These are phyloP conservation scores for Geotrichum ghanense DNA, from an alignment of 805 yeast genomes.

Conservation along the genomic window DNA sequence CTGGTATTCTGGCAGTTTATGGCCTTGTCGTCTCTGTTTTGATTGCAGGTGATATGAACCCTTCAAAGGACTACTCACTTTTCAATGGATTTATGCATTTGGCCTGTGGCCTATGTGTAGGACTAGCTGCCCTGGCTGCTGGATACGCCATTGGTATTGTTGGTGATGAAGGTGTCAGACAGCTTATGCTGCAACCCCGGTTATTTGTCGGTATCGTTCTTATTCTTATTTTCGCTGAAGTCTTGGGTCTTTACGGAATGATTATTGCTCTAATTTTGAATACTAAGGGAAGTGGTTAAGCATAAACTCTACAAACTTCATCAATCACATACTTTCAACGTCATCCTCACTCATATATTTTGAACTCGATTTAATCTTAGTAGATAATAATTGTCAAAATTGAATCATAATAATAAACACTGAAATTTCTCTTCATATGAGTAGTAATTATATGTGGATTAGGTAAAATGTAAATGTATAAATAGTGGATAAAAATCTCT, in stretches of 20 bases:
- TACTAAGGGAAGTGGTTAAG: slow-evolving; percentile 67
- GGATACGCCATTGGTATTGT: slow-evolving; percentile 95
- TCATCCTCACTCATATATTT: too few species aligned
- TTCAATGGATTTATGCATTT: slow-evolving; percentile 98
- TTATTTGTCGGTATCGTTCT: slow-evolving; percentile 83
- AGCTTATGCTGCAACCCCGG: slow-evolving; percentile 77
- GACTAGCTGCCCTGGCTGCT: slow-evolving; percentile 90
- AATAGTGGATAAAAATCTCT: background rate
- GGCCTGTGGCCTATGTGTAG: slow-evolving; percentile 92
- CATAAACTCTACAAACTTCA: background rate
- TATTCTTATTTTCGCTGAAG: slow-evolving; percentile 85
- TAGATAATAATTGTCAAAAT: background rate
- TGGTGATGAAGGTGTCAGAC: slow-evolving; percentile 88
- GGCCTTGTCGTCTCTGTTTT: slow-evolving; percentile 94
- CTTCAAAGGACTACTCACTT: slow-evolving; percentile 66
- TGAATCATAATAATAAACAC: background rate
- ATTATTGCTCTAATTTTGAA: slow-evolving; percentile 86
- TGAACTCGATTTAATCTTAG: too few species aligned
- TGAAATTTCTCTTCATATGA: too few species aligned
- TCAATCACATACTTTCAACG: background rate
- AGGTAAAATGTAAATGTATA: too few species aligned
- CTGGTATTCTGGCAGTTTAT: slow-evolving; percentile 93
- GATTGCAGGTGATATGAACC: slow-evolving; percentile 74
- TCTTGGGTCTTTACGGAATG: slow-evolving; percentile 86
- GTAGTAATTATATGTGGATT: too few species aligned